Evolutionary conservation across 352 stramenopile species (phyloP).

Genomic region (Phytopythium cucurbitacearum): DNA sequence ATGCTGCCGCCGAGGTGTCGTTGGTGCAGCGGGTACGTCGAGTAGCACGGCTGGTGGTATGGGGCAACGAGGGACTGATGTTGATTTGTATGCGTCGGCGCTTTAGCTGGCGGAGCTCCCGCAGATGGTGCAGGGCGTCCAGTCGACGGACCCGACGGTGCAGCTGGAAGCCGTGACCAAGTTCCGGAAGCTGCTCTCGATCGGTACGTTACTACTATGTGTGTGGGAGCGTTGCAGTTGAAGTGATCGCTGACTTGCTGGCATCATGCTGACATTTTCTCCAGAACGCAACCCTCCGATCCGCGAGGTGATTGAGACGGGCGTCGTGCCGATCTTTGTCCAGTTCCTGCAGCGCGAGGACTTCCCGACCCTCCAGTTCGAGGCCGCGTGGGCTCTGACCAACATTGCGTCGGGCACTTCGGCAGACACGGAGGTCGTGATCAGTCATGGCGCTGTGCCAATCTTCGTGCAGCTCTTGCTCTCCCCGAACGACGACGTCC

Average conservation of each 20-base stretch:
- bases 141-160: constrained; percentile 85
- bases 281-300: constrained; percentile 98
- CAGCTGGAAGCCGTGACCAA: constrained; percentile 97
- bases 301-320: constrained; percentile 98
- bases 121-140: constrained; percentile 92
- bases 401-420: constrained; percentile 99
- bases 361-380: constrained; percentile 94
- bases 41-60: neutral
- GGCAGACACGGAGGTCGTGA: constrained; percentile 97
- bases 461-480: constrained; percentile 96
- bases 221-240: too few species aligned
- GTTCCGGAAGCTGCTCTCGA: constrained; percentile 98
- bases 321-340: constrained; percentile 98
- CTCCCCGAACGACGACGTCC: constrained; percentile 96
- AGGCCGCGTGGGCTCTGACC: constrained; percentile 99
- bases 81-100: constrained; percentile 1
- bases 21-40: constrained; percentile 47
- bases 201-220: constrained; percentile 52
- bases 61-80: constrained; percentile 10
- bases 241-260: neutral
- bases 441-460: constrained; percentile 95
- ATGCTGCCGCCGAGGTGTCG: constrained; percentile 41
- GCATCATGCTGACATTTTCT: constrained; percentile 5
- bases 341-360: constrained; percentile 96
- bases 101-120: constrained; percentile 92